Conservation (phyloP, 441 rosid species). For the Adansonia gregorii region DNA sequence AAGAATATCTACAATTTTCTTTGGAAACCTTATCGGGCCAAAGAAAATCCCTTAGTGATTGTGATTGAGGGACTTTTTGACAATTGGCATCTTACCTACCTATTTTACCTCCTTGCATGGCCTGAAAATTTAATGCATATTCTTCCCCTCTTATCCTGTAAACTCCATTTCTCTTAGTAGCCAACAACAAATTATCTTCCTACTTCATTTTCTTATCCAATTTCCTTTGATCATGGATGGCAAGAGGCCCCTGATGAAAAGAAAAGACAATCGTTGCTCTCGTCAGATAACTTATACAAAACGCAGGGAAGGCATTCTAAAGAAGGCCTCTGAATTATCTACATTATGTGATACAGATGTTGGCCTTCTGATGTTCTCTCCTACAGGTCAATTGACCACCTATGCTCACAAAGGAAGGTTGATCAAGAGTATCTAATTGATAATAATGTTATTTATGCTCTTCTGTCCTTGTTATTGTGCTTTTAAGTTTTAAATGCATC, state of each 20-base stretch:
- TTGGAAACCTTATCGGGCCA: neutral
- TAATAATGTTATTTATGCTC: slow-evolving; percentile 10
- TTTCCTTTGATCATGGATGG: slow-evolving; percentile 25
- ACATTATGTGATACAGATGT: slow-evolving; percentile 10
- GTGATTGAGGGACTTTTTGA: slow-evolving; percentile 2
- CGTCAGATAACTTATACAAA: slow-evolving; percentile 33
- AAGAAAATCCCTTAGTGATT: slow-evolving; percentile 16
- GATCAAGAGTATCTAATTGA: neutral
- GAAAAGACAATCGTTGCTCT: slow-evolving; percentile 20
- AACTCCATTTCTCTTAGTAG: slow-evolving; percentile 16
- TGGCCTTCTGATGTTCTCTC: slow-evolving; percentile 24
- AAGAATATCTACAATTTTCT: slow-evolving; percentile 10
- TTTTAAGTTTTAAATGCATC: neutral
- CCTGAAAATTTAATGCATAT: slow-evolving; percentile 23
- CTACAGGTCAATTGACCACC: slow-evolving; percentile 18
- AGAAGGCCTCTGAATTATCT: slow-evolving; percentile 42
- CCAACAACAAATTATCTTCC: neutral
- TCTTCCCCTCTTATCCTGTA: slow-evolving; percentile 19
- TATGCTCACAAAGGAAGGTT: slow-evolving; percentile 33
- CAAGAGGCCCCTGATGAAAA: slow-evolving; percentile 21
- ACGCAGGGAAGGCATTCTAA: slow-evolving; percentile 38
- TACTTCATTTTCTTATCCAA: neutral
- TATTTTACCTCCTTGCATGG: slow-evolving; percentile 4
- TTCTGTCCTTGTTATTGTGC: neutral
- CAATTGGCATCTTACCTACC: slow-evolving; percentile 5